Conservation (phyloP, 768 basidiomycete genomes). For the Phylloporus sp. region DNA sequence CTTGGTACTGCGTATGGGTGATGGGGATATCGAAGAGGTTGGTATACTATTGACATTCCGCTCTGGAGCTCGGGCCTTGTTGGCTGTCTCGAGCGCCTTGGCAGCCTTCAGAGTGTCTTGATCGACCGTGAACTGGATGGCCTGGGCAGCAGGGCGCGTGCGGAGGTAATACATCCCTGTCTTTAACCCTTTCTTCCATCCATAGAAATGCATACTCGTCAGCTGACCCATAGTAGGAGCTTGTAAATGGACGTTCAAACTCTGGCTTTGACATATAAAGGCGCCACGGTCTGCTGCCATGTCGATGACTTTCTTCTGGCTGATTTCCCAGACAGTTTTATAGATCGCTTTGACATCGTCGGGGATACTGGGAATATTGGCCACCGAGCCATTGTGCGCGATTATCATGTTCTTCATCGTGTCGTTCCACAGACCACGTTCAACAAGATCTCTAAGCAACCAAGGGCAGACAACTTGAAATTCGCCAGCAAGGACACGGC, state of each 20-base stretch:
- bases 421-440: constrained; percentile 93
- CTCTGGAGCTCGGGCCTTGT: constrained; percentile 15
- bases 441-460: constrained; percentile 96
- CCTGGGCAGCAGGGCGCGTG: constrained; percentile 89
- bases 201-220: constrained; percentile 97
- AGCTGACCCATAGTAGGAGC: constrained; percentile 87
- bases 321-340: constrained; percentile 99
- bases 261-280: constrained; percentile 95
- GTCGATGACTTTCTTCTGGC: constrained; percentile 97
- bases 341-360: constrained; percentile 94
- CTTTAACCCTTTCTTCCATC: constrained; percentile 99
- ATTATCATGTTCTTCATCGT: constrained; percentile 99
- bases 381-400: constrained; percentile 86
- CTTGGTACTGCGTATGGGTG: constrained; percentile 27
- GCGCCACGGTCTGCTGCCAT: constrained; percentile 98
- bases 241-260: constrained; percentile 88
- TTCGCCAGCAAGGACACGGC: constrained; percentile 98
- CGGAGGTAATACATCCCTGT: constrained; percentile 98
- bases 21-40: constrained; percentile 24
- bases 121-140: constrained; percentile 97
- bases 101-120: constrained; percentile 67
- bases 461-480: constrained; percentile 99
- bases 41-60: constrained; percentile 15
- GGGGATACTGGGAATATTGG: constrained; percentile 85
- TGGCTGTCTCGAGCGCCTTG: constrained; percentile 22